Evolutionary conservation across 305 asterid genomes (phyloP), one percentile per base, ranked within the genome.

Genomic region (Plantago lanceolata): DNA sequence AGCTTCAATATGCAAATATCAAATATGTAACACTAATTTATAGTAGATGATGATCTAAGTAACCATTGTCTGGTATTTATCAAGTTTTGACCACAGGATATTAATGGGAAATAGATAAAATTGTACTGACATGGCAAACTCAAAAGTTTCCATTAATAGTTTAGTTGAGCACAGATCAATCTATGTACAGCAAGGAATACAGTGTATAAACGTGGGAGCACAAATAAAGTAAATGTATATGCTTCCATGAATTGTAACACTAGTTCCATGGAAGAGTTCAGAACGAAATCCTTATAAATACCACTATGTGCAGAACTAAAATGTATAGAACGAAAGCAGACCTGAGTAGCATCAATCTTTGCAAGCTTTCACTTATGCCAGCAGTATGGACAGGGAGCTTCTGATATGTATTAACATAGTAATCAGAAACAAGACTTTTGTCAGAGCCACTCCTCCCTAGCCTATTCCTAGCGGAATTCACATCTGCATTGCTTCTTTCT

Each of bases 221-320:
- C 53, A 43, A 20, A 44, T n/a, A 19, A 19, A 60, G 2, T 19
- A 19, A 60, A 65, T 35, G 40, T 24, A 57, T 43, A 17, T n/a
- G 48, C 59, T 44, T 71, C 57, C 49, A 59, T 51, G 47, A 49
- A 58, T 29, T 59, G 33, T 47, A 64, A 65, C 26, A 45, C 59
- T 58, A 67, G 55, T 51, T 51, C 44, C 40, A 48, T 19, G 59
- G 31, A 8, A 20, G 19, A 24, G 12, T 20, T 81, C 66, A 88
- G 74, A 92, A 85, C 9, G 96, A 85, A 60, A 92, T 82, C 81
- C 79, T 92, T 69, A 92, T 84, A 81, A 92, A 92, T 18, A 92
- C 98, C 74, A 87, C 53, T 64, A 93, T 66, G 73, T 87, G 97
- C 73, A 92, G 79, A 56, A 79, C 87, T 65, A 89, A 78, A 66